These are phyloP conservation scores for Yamadazyma aaseri DNA, from an alignment of 1,139 yeast genomes.

Conservation along the genomic window DNA sequence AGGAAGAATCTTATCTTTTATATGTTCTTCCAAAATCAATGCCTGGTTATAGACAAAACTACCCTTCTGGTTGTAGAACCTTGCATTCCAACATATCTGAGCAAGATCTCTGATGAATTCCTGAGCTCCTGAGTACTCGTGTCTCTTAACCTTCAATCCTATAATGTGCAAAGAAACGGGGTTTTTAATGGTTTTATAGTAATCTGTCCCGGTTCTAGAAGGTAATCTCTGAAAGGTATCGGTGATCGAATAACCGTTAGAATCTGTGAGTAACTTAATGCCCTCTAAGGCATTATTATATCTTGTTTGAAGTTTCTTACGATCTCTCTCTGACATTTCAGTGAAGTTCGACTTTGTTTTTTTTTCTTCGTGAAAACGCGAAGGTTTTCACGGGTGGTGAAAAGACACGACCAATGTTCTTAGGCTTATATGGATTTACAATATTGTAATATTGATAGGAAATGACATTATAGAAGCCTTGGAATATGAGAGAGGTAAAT, in stretches of 20 bases:
- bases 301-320: conserved; percentile 41
- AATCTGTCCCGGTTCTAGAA: conserved; percentile 47
- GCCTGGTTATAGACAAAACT: conserved; percentile 74
- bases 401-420: too few relatives aligned
- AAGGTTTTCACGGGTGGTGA: neutral
- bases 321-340: conserved; percentile 28
- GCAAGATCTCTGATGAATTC: conserved; percentile 75
- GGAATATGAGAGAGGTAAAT: too few relatives aligned
- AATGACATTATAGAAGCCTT: too few relatives aligned
- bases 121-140: conserved; percentile 53
- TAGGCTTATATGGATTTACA: too few relatives aligned
- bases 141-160: conserved; percentile 43
- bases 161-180: conserved; percentile 46
- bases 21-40: conserved; percentile 59
- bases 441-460: too few relatives aligned
- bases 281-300: conserved; percentile 40
- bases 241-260: conserved; percentile 39
- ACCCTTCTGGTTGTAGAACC: conserved; percentile 71
- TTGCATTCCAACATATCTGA: conserved; percentile 88
- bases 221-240: conserved; percentile 56
- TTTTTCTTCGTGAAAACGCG: conserved; percentile 1
- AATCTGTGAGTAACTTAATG: conserved; percentile 46
- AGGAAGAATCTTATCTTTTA: conserved; percentile 57
- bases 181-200: conserved; percentile 41
- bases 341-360: neutral